These are phyloP conservation scores for Trichosanthes cucumerina DNA, from an alignment of 306 rosid species.

Conservation along the genomic window DNA sequence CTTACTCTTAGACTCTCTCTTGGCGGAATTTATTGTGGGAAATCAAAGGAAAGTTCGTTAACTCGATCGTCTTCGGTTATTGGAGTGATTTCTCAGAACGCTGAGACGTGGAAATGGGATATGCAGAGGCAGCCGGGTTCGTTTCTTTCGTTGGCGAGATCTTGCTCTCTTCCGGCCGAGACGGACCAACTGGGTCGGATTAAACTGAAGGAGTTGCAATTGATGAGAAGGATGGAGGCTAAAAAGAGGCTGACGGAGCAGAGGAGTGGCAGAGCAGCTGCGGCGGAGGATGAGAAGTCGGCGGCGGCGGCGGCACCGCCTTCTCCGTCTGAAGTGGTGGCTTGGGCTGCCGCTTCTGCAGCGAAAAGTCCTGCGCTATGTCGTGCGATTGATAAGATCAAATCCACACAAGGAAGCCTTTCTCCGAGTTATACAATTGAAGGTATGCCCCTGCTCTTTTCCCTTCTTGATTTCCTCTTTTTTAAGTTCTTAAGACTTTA, in stretches of 20 bases:
- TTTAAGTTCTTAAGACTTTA: neutral
- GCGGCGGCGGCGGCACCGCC: neutral
- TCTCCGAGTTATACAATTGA: neutral
- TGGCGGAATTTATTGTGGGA: conserved; percentile 13
- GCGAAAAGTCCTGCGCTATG: conserved; percentile 11
- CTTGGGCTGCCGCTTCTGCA: conserved; percentile 27
- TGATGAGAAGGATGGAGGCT: conserved; percentile 20
- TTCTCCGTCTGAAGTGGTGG: neutral
- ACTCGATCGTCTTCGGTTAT: conserved; percentile 19
- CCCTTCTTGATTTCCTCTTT: neutral
- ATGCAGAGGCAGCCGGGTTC: neutral
- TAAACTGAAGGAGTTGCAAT: conserved; percentile 17
- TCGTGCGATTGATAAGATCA: conserved; percentile 21
- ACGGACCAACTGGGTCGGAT: conserved; percentile 5
- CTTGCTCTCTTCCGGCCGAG: conserved; percentile 25
- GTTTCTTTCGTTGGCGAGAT: conserved; percentile 20
- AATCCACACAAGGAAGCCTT: conserved; percentile 11
- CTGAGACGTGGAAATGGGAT: neutral
- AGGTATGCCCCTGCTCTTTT: neutral
- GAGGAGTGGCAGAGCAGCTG: conserved; percentile 13
- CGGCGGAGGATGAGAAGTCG: conserved; percentile 7
- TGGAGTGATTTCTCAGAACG: conserved; percentile 9
- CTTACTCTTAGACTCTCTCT: conserved; percentile 34
- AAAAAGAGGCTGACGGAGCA: conserved; percentile 21
- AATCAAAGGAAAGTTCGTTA: conserved; percentile 4